phyloP scores from a whole-genome alignment of 768 basidiomycete species.

The Termitomyces sp. region DNA sequence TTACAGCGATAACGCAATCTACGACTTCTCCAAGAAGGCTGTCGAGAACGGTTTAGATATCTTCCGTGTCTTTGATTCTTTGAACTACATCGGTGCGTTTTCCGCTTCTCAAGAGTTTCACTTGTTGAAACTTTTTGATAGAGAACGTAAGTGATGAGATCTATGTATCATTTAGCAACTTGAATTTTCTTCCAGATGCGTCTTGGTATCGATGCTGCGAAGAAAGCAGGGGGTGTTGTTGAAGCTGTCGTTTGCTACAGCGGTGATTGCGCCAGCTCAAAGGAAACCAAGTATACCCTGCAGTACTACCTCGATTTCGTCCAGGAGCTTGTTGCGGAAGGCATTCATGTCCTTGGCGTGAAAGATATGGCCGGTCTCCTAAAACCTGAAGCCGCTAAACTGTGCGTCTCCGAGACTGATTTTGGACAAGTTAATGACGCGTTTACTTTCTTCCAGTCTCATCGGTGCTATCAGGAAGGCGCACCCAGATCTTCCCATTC shows the following conservation, averaged over 20 bases:
- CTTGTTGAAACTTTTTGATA: constrained; percentile 20
- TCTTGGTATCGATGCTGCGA: constrained; percentile 98
- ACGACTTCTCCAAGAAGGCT: constrained; percentile 98
- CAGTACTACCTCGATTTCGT: constrained; percentile 97
- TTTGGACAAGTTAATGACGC: not conserved
- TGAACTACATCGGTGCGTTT: constrained; percentile 88
- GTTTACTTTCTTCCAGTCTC: constrained; percentile 44
- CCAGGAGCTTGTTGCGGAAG: constrained; percentile 87
- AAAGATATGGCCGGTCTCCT: constrained; percentile 99
- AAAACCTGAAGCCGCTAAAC: constrained; percentile 88
- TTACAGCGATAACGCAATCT: constrained; percentile 91
- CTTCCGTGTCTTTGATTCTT: constrained; percentile 98
- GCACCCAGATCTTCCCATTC: constrained; percentile 96
- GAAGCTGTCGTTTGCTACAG: constrained; percentile 99
- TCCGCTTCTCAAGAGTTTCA: not conserved
- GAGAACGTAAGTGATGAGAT: constrained; percentile 57
- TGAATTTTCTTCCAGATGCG: constrained; percentile 58
- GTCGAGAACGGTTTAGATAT: constrained; percentile 99
- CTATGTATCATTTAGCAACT: not conserved
- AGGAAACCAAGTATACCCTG: constrained; percentile 95
- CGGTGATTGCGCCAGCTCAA: constrained; percentile 92
- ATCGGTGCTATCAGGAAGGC: constrained; percentile 93
- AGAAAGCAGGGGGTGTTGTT: constrained; percentile 98
- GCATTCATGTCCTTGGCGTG: constrained; percentile 94
- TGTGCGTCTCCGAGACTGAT: constrained; percentile 44